Base-by-base conservation (phyloP, 2,329 filamentous ascomycete genomes). In the Aspergillus unguis region DNA sequence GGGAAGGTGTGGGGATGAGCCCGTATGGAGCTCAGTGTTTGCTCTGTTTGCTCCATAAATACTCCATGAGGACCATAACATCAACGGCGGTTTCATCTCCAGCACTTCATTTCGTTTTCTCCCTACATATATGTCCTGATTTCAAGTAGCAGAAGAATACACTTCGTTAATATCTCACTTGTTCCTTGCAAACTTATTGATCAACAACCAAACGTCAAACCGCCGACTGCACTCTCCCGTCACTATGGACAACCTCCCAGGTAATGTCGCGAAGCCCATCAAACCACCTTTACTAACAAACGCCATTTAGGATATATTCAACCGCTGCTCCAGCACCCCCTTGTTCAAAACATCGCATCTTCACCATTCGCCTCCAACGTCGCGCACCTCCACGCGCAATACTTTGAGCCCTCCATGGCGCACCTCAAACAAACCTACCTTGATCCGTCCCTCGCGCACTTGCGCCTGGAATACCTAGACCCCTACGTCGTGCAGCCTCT, bases 401-500 rank as follows among this genome's bases (percentile, higher is more conserved):
- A 55, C 26, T 47, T 58, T 10, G 40, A 49, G 23, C 54, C 47
- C 25, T 51, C 47, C n/a, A 42, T 60, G 37, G 31, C 46, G 32
- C 46, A 56, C 26, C 17, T 52, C 32, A 54, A 48, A 43, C 6
- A 51, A 33, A 42, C 55, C 41, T 58, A 58, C 48, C 42, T 58
- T 6, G 52, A 59, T 17, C 58, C 57, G 28, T 55, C 63, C 48
- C 59, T 70, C 47, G 51, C 58, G 27, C 55, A 57, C 48, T 25
- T 72, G 11, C 64, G 65, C 44, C 51, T 65, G 29, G 50, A 60
- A 45, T 71, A 77, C 50, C 62, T 84, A 3, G 78, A 83, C 57
- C 75, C 72, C 25, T 82, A 80, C 65, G 64, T 84, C 54, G 66
- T 75, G 50, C 56, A 62, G 4, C 73, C 72, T 0, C 55, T 74